Conservation (phyloP, 352 stramenopile species). For the Globisporangium alternatum region DNA sequence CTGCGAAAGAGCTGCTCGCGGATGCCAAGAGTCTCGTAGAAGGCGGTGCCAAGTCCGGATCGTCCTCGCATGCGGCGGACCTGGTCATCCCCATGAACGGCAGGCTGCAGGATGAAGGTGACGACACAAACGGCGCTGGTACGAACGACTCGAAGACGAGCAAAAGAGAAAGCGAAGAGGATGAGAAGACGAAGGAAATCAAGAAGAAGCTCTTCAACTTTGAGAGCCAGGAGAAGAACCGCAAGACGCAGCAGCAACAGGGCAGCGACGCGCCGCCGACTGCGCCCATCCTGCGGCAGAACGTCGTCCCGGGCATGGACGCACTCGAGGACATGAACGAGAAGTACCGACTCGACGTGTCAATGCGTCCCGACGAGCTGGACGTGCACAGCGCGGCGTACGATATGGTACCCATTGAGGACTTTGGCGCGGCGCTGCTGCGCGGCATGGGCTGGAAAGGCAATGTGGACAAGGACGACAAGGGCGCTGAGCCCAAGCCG, state of each 20-base stretch:
- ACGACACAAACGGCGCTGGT: neutral
- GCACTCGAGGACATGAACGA: slow-evolving; percentile 68
- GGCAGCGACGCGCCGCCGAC: neutral
- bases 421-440: slow-evolving; percentile 95
- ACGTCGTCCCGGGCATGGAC: slow-evolving; percentile 66
- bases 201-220: slow-evolving; percentile 41
- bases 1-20: slow-evolving; percentile 37
- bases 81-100: slow-evolving; percentile 58
- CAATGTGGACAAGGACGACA: slow-evolving; percentile 42
- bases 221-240: slow-evolving; percentile 23
- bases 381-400: slow-evolving; percentile 87
- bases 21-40: slow-evolving; percentile 25
- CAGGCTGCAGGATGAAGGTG: neutral
- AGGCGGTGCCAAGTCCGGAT: neutral
- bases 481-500: slow-evolving; percentile 51
- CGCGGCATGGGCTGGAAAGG: slow-evolving; percentile 98
- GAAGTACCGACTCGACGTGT: slow-evolving; percentile 84
- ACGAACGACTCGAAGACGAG: neutral
- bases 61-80: slow-evolving; percentile 10
- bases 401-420: slow-evolving; percentile 86
- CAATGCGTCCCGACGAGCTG: slow-evolving; percentile 70
- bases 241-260: slow-evolving; percentile 17
- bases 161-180: neutral
- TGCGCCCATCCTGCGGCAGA: slow-evolving; percentile 71
- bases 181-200: slow-evolving; percentile 19